Base-by-base conservation (phyloP, 345 rosid genomes). In the Eucalyptus polyanthemos region DNA sequence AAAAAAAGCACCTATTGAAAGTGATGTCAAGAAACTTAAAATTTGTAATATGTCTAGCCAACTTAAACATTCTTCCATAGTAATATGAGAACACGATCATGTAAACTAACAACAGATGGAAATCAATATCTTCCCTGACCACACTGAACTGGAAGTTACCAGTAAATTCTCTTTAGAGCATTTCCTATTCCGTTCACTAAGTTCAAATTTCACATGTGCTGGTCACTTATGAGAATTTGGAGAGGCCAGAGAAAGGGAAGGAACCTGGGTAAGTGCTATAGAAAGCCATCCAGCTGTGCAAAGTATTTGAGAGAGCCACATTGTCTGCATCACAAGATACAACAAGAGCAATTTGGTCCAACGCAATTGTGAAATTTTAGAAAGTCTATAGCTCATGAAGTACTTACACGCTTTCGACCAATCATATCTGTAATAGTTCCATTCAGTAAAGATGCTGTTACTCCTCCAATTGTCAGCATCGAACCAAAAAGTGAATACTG, bases 401-500 rank as follows among this genome's bases (percentile, higher is more conserved):
- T 40, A 69, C 88, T n/a, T 89, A 92, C 93, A 29, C 60, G 34
- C 90, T 88, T 91, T 4, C 92, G 86, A 58, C 93, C 92, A 47
- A 90, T 50, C 14, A 89, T n/a, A 72, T 88, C 90, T 15, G 92
- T 81, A 16, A 88, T 50, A 54, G 19, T 81, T 21, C 93, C 93
- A 88, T 83, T 90, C 13, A 86, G 22, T 17, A 92, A 25, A 50
- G 93, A 88, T 34, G 89, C 91, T 45, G 87, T 44, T 88, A 91
- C 76, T 49, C 90, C 92, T 80, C 93, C 92, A 72, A 91, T n/a
- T 16, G 90, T 89, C 90, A 92, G 22, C 31, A 88, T 76, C n/a
- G 93, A 90, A 9, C 93, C 90, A 87, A 90, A 91, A 24, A 90
- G 65, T 22, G 93, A 88, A 72, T 88, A 91, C 91, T 91, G 90